Percentiles rank a stretch among this genome's conserved stretches.
These are phyloP conservation scores for Trichoderma cornu-damae DNA, from an alignment of 2,329 filamentous ascomycete genomes.

Conservation along the genomic window DNA sequence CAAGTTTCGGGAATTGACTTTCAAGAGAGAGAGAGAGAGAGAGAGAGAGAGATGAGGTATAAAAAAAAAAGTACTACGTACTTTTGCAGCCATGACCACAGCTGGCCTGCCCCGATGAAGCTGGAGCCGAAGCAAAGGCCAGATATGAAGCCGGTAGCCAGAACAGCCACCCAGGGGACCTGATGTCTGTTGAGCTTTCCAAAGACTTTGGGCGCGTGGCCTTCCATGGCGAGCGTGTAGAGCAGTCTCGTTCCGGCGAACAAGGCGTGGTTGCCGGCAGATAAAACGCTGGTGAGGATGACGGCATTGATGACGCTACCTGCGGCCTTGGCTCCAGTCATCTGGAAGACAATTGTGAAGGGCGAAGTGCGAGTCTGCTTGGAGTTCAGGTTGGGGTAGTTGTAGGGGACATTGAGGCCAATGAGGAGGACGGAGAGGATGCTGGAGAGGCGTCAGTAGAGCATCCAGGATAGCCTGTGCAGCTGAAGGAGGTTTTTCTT, in stretches of 20 bases:
- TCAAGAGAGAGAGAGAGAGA: too few species aligned
- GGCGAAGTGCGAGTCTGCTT: constrained; percentile 35
- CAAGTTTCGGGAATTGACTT: too few species aligned
- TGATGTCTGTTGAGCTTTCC: constrained; percentile 34
- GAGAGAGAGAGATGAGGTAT: too few species aligned
- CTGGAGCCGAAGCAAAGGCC: constrained; percentile 60
- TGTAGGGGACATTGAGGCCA: constrained; percentile 56
- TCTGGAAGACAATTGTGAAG: constrained; percentile 55
- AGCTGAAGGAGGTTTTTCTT: too few species aligned
- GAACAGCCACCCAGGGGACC: constrained; percentile 38
- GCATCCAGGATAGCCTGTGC: too few species aligned
- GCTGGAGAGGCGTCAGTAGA: constrained; percentile 21
- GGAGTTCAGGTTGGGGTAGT: constrained; percentile 32
- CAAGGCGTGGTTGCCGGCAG: constrained; percentile 36
- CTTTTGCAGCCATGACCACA: constrained; percentile 65
- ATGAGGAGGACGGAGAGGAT: constrained; percentile 40
- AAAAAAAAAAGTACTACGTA: constrained; percentile 29
- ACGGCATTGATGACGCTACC: constrained; percentile 56
- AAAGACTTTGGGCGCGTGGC: constrained; percentile 53
- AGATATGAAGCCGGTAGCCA: constrained; percentile 51
- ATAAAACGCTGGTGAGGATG: constrained; percentile 39
- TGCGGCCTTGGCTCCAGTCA: constrained; percentile 48
- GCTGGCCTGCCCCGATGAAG: constrained; percentile 59
- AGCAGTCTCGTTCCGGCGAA: constrained; percentile 34
- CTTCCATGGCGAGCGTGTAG: constrained; percentile 37